Evolutionary conservation across 257 asterid genomes (phyloP).

Genomic region (Penstemon eatonii): DNA sequence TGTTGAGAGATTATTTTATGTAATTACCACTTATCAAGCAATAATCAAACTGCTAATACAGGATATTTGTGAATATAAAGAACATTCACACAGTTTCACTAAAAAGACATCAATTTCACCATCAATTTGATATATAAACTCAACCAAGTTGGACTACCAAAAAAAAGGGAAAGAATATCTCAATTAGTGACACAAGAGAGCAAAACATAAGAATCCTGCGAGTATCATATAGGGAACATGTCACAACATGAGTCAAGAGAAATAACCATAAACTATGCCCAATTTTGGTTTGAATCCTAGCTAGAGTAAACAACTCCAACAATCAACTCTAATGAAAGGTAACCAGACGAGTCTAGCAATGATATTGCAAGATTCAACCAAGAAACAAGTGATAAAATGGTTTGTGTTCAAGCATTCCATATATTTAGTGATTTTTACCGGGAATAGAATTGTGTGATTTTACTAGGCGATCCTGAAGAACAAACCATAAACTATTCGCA

Average conservation of each 20-base stretch:
- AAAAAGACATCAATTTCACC: not conserved
- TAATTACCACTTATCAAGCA: constrained; percentile 10
- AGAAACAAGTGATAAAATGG: too few relatives aligned
- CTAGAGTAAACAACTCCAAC: too few relatives aligned
- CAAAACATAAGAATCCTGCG: constrained; percentile 20
- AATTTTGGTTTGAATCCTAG: too few relatives aligned
- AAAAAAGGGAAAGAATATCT: not conserved
- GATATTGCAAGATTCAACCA: too few relatives aligned
- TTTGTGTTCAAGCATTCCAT: too few relatives aligned
- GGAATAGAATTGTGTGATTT: not conserved
- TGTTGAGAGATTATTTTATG: not conserved
- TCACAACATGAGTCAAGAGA: not conserved
- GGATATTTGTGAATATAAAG: not conserved
- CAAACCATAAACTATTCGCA: not conserved
- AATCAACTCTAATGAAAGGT: too few relatives aligned
- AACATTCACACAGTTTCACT: not conserved
- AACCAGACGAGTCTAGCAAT: too few relatives aligned
- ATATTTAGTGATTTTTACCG: too few relatives aligned
- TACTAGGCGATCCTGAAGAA: not conserved
- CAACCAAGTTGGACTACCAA: not conserved
- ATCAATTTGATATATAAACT: constrained; percentile 8
- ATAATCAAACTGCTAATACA: not conserved
- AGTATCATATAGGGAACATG: not conserved
- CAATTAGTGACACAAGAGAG: constrained; percentile 2
- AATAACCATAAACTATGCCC: too few relatives aligned